Conservation (phyloP, 371 early-diverging fungal species). For the Mucor lusitanicus region DNA sequence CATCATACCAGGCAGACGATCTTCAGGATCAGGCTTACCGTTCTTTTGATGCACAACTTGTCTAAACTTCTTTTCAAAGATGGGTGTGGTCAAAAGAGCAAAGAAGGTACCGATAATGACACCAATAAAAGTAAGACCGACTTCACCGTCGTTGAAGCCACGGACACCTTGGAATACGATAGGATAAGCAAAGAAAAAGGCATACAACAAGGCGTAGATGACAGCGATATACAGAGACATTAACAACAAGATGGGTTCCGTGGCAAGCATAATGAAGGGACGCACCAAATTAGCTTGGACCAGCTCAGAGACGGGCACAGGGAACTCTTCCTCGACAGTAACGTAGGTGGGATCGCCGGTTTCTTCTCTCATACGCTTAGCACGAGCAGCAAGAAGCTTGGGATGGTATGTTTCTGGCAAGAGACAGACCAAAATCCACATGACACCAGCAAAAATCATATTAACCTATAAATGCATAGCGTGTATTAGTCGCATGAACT, state of each 20-base stretch:
- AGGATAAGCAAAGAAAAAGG: constrained; percentile 49
- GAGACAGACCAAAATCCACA: constrained; percentile 38
- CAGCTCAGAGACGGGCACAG: constrained; percentile 29
- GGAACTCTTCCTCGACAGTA: constrained; percentile 41
- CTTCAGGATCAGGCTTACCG: constrained; percentile 38
- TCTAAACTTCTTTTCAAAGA: constrained; percentile 32
- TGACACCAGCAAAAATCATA: constrained; percentile 41
- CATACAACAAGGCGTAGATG: constrained; percentile 47
- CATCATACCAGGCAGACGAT: constrained; percentile 51
- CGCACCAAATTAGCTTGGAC: constrained; percentile 38
- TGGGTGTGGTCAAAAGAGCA: constrained; percentile 37
- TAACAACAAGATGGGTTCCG: constrained; percentile 41
- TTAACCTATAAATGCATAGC: constrained; percentile 26
- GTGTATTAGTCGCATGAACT: no score
- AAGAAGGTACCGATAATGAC: constrained; percentile 38
- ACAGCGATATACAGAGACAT: constrained; percentile 48
- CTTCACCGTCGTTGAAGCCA: constrained; percentile 39
- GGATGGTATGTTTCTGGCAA: constrained; percentile 52
- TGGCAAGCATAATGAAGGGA: constrained; percentile 40
- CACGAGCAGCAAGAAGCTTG: constrained; percentile 31
- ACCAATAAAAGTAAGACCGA: constrained; percentile 46
- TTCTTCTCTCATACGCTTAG: constrained; percentile 26
- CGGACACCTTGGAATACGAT: constrained; percentile 39
- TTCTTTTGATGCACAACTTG: constrained; percentile 5
- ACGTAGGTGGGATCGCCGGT: constrained; percentile 38